Evolutionary conservation across 495 filamentous ascomycete genomes (phyloP), one percentile per base, ranked within the genome.

Genomic region (Penicillium flavigenum): DNA sequence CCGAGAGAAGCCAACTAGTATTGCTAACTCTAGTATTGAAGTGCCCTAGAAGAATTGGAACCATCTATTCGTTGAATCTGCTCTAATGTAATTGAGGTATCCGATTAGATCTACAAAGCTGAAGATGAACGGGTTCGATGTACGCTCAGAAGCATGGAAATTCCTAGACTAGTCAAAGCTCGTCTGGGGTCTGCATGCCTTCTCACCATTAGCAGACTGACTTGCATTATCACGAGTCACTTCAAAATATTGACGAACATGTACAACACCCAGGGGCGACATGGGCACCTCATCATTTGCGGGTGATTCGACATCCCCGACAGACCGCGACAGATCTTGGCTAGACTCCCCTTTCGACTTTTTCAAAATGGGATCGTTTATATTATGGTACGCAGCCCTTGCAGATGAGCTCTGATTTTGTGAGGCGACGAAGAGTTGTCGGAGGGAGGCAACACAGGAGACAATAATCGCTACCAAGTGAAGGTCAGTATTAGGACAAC

Each of bases 171-270:
- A 36, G 11, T 50, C 29, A 38, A 50, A 22, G 29, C 27, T 49
- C 7, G 17, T 27, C 19, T 51, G 17, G 5, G 24, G 31, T 26
- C 9, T 36, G 12, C 32, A 16, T 3, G 20, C 3, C 17, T 24
- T 26, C 34, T n/a, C 11, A 8, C 16, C 49, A 17, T 29, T 22
- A 10, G 0, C 20, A 26, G 34, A 41, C 19, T n/a, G 4, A 7
- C 6, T 27, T 39, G 42, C 24, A 45, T 27, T 24, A 8, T 0
- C 27, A 19, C 3, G 26, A 8, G 38, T 55, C 45, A 59, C 47
- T 22, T 62, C 60, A 26, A 50, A 51, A 46, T 56, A 47, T 44
- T n/a, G 47, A 31, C 41, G 59, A 32, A 62, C 56, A 47, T 55
- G 56, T 2, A 62, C 56, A 26, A 43, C 34, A 19, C 43, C 59